Evolutionary conservation across 2,329 filamentous ascomycete genomes (phyloP).

Genomic region (Pyrenophora teres): DNA sequence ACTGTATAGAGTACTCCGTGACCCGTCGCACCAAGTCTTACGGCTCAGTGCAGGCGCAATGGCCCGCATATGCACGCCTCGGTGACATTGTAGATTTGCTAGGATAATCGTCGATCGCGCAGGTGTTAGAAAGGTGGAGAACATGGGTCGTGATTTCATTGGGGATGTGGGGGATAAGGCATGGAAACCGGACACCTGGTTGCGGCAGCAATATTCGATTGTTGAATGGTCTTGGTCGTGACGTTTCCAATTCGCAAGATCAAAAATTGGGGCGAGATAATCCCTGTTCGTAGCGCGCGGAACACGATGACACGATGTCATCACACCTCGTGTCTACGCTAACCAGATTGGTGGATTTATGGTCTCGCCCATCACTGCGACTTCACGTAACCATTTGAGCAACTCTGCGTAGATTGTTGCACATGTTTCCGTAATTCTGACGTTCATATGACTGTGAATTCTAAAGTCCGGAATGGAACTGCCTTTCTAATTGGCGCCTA

Average conservation of each 20-base stretch:
- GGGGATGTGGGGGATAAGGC: neutral
- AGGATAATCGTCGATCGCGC: conserved; percentile 2
- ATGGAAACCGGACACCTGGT: neutral
- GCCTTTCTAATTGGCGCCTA: neutral
- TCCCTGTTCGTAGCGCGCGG: conserved; percentile 13
- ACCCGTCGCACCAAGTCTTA: conserved; percentile 11
- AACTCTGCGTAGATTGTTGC: neutral
- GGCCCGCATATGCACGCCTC: conserved; percentile 8
- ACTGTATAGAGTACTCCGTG: conserved; percentile 1
- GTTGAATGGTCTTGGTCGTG: conserved; percentile 6
- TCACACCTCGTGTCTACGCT: conserved; percentile 31
- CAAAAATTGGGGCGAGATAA: conserved; percentile 12
- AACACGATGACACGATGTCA: conserved; percentile 41
- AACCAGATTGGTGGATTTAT: conserved; percentile 10
- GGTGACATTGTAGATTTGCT: conserved; percentile 15
- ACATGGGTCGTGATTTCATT: conserved; percentile 32
- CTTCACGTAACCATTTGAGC: neutral
- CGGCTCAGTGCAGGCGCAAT: conserved; percentile 12
- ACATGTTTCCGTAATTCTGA: neutral
- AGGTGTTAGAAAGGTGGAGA: conserved; percentile 7
- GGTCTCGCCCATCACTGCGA: neutral
- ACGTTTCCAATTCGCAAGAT: conserved; percentile 24
- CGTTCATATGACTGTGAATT: neutral
- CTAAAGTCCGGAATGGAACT: neutral
- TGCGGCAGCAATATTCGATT: neutral